phyloP scores from a whole-genome alignment of 352 stramenopile species.

The Pythium brassicae region DNA sequence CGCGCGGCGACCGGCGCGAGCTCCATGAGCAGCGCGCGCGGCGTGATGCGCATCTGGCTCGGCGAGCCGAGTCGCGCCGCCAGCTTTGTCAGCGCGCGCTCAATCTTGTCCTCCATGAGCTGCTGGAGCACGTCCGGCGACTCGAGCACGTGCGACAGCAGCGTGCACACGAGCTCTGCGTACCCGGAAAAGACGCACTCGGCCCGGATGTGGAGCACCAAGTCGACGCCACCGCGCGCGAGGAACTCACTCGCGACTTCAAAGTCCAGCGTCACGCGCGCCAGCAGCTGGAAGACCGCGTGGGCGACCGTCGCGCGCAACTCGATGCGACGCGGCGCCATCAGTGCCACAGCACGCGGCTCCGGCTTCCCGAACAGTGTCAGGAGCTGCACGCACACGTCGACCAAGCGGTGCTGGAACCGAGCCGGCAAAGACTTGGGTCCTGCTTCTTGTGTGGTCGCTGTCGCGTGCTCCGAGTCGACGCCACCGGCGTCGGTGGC shows the following conservation, averaged over 20 bases:
- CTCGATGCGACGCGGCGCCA: too few relatives aligned
- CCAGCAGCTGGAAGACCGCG: constrained; percentile 69
- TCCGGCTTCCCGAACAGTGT: constrained; percentile 2
- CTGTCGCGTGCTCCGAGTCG: constrained; percentile 8
- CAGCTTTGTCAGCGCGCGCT: constrained; percentile 70
- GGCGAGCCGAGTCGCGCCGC: constrained; percentile 62
- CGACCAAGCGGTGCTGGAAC: constrained; percentile 36
- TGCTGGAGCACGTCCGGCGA: constrained; percentile 81
- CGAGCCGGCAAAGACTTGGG: constrained; percentile 9
- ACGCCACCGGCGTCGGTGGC: too few relatives aligned
- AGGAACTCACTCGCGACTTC: constrained; percentile 65
- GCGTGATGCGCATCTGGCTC: constrained; percentile 77
- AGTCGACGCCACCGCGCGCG: constrained; percentile 45
- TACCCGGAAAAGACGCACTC: constrained; percentile 58
- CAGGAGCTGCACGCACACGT: constrained; percentile 30
- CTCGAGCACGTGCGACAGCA: constrained; percentile 74
- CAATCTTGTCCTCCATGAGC: constrained; percentile 86
- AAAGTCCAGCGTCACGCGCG: constrained; percentile 66
- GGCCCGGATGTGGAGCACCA: constrained; percentile 44
- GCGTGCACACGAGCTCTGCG: constrained; percentile 59
- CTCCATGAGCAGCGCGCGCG: constrained; percentile 76
- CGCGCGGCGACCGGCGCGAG: constrained; percentile 62
- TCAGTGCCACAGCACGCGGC: too few relatives aligned
- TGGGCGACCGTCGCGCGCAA: constrained; percentile 41
- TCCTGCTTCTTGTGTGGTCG: constrained; percentile 12